These are phyloP conservation scores for Platismatia glauca DNA, from an alignment of 495 filamentous ascomycete species.

Conservation along the genomic window DNA sequence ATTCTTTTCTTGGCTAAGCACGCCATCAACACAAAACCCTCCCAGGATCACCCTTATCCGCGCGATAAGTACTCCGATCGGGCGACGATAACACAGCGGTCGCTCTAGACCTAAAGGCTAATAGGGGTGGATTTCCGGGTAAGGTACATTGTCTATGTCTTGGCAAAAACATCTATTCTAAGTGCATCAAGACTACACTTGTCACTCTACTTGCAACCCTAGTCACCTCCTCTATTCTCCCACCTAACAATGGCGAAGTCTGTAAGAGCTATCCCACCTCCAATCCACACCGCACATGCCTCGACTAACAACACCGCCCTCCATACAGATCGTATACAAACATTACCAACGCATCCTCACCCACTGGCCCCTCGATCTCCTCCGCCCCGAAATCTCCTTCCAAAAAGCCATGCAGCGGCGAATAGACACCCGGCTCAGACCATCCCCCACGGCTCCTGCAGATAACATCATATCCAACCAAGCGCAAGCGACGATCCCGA, in stretches of 20 bases:
- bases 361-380: constrained; percentile 68
- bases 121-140: no score
- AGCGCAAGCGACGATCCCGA: constrained; percentile 21
- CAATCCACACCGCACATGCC: no score
- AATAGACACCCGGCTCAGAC: constrained; percentile 36
- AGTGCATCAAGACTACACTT: no score
- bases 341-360: constrained; percentile 59
- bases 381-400: constrained; percentile 72
- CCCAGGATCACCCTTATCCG: no score
- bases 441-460: constrained; percentile 12
- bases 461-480: constrained; percentile 22
- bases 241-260: neutral
- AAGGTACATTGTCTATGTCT: no score
- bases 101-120: no score
- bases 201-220: neutral
- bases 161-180: neutral
- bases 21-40: no score
- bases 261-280: neutral
- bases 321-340: constrained; percentile 37
- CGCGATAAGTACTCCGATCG: no score
- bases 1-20: no score
- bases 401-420: constrained; percentile 58
- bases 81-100: no score
- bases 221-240: neutral
- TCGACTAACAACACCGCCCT: neutral